A percentile compares a stretch with the other conserved stretches of the same genome.
phyloP scores from a whole-genome alignment of 2,329 filamentous ascomycete genomes.

The Ophiocordyceps sinensis region DNA sequence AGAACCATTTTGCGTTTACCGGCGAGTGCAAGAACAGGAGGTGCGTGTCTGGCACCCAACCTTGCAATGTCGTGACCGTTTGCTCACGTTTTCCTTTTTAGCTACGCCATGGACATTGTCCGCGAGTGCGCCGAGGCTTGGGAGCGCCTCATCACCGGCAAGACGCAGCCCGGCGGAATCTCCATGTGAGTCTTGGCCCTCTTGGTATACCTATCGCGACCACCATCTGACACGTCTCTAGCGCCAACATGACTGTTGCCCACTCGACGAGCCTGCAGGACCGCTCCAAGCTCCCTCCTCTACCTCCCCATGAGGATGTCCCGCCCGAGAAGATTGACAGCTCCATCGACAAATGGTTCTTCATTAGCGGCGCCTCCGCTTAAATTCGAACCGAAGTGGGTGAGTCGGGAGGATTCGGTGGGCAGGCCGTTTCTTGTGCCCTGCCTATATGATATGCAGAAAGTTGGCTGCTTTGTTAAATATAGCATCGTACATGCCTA shows the following conservation, averaged over 20 bases:
- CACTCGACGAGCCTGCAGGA: constrained; percentile 61
- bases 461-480: neutral
- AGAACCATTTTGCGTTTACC: constrained; percentile 99
- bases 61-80: neutral
- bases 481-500: constrained; percentile 5
- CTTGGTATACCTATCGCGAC: neutral
- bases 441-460: neutral
- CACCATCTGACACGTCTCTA: constrained; percentile 24
- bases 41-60: constrained; percentile 27
- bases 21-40: constrained; percentile 99
- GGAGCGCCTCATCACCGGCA: constrained; percentile 90
- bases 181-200: constrained; percentile 49
- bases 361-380: constrained; percentile 91
- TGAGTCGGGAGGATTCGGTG: constrained; percentile 3
- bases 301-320: constrained; percentile 69
- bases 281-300: constrained; percentile 54
- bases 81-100: constrained; percentile 16
- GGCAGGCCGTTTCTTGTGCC: constrained; percentile 1
- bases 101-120: constrained; percentile 89
- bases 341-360: constrained; percentile 99
- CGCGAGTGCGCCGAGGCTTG: constrained; percentile 93
- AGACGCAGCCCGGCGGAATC: constrained; percentile 63
- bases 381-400: constrained; percentile 27
- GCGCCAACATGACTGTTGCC: constrained; percentile 65
- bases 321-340: constrained; percentile 78